Evolutionary conservation across 2,329 filamentous ascomycete species (phyloP), one percentile per base, ranked within the genome.

Genomic region (Neurospora sp.): DNA sequence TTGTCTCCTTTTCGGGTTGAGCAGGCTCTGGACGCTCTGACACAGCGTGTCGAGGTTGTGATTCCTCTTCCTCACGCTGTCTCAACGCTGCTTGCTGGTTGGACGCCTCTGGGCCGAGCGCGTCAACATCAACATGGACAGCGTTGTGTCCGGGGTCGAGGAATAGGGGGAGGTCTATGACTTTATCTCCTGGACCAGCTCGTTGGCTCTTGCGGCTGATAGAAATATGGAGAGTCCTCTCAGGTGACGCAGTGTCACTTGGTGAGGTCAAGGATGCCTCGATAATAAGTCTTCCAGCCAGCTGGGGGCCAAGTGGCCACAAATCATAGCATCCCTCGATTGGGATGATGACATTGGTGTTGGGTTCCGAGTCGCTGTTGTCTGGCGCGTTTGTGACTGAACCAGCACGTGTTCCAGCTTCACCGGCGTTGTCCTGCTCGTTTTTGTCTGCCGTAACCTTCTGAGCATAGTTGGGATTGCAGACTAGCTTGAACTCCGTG

Each of bases 61-160:
- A 0, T 0, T 46, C 10, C 43, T 23, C 65, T 66, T 33, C 17
- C 8, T 66, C 28, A 52, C 66, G 66, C 12, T 38, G 28, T 12
- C n/a, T 40, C 66, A 66, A 8, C n/a, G n/a, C 23, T 19, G 36
- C 36, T 23, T 66, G 36, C 36, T 19, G n/a, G 6, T 38, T 33
- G 46, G 2, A n/a, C 40, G 6, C 39, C 39, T 33, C 46, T 37
- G 37, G 12, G n/a, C 19, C 19, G n/a, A 70, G 67, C 6, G 37
- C n/a, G 17, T 70, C 69, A 15, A 67, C 3, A 37, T 70, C 69
- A 19, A 70, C 66, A 40, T 70, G 69, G 4, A 70, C 23, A 38
- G 43, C 57, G 28, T 70, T 70, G 37, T 68, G 69, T 1, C 57
- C 69, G 12, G 66, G 43, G 15, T 70, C 69, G 46, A 70, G 67